Evolutionary conservation across 768 basidiomycete species (phyloP), one percentile per base, ranked within the genome.

Genomic region (Termitomyces sp.): DNA sequence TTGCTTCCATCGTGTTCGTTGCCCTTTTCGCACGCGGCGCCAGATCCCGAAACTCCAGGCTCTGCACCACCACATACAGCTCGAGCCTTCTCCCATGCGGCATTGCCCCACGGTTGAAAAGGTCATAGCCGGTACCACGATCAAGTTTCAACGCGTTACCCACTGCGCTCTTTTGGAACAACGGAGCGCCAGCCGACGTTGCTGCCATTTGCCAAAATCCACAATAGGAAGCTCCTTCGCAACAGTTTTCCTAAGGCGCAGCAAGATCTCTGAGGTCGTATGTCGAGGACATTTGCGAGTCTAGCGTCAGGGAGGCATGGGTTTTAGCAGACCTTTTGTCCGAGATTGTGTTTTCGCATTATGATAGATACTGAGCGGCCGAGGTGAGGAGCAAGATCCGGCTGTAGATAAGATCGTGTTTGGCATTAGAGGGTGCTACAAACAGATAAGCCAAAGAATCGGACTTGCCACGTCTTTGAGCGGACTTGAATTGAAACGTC

Each of bases 391-490:
- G 46, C 49, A n/a, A 28, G 46, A 50, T 50, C 6, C n/a, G 32
- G 49, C 4, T 1, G 9, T 33, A 51, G 50, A 52, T 53, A 38
- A 39, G 28, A 40, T 55, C 0, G 13, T 55, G 13, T 55, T 55
- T 55, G 55, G 32, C 40, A 55, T 11, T 6, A 1, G n/a, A 8
- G 7, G 12, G 28, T 28, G 12, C n/a, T 32, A 2, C n/a, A 55
- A 55, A 55, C 13, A 55, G 24, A 42, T 22, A 40, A 48, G 7
- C 2, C 12, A 36, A n/a, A 5, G 22, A 6, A 38, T 24, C 35
- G 12, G 35, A 40, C 54, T 53, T 67, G 68, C 69, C 69, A 69
- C 69, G 69, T 69, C 66, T 67, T n/a, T 24, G 32, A 36, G 51
- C 22, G 24, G 16, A 24, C 39, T 55, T 55, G 22, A 55, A 24